Base-by-base conservation (phyloP, 2,329 filamentous ascomycete genomes). In the Paraphaeosphaeria minitans region DNA sequence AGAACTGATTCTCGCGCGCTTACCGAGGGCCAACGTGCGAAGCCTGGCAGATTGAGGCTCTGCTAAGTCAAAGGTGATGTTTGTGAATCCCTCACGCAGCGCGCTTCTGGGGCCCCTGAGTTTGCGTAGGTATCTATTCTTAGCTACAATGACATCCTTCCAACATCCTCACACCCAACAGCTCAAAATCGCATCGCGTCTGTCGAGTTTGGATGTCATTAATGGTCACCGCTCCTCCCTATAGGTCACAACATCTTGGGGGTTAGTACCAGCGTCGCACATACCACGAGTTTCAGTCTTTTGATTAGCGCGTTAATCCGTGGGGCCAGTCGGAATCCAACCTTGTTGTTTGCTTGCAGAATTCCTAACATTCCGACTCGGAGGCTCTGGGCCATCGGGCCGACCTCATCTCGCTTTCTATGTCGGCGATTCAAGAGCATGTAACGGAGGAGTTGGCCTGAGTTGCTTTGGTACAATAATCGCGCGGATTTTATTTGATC, bases 11-110 rank as follows among this genome's bases (percentile, higher is more conserved):
- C 51, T 54, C 53, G 43, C 53, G 51, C 42, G 24, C 52, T 61
- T 45, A 53, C 47, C 58, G 58, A 48, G 48, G 59, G 48, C 60
- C 58, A 66, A 62, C 59, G 52, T 51, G 29, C 13, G 55, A 62
- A 60, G 56, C 65, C 62, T 65, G 61, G 62, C 61, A 33, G 16
- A 7, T 16, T 8, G 41, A 58, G 42, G 19, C 22, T 16, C 27
- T 29, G 46, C 2, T 16, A 35, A 49, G 29, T 27, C 13, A 22
- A 35, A 9, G 33, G 22, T 41, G 35, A 51, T 37, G 35, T 41
- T n/a, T 12, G 21, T 46, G 16, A 10, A 33, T 8, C 24, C 19
- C 47, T 35, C n/a, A 19, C 47, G 39, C 24, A 31, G 8, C 24
- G 39, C 41, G 39, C 39, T 45, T 35, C 51, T 41, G 27, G 27